Evolutionary conservation across 1,284 basidiomycete genomes (phyloP), one percentile per base, ranked within the genome.

Genomic region (Trametes hirsuta): DNA sequence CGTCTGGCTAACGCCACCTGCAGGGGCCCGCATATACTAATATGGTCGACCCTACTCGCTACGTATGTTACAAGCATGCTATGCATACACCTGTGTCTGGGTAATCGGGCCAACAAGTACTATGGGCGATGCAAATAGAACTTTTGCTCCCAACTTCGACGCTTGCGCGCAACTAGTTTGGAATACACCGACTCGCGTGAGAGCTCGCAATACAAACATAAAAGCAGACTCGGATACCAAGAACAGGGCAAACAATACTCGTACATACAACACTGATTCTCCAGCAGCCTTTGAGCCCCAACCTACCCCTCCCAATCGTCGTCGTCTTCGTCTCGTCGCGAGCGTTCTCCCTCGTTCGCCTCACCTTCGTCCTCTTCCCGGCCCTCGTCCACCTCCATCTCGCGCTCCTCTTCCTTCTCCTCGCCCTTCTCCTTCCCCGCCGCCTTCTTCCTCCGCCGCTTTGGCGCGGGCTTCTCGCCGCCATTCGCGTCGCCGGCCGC

Each of bases 361-460:
- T 58, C 56, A 44, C 52, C 56, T n/a, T 58, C 63, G 15, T 60
- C 58, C 6, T 61, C 64, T 11, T 60, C 61, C 46, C 65, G 52
- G n/a, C 56, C 61, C 35, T 54, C 55, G 42, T 64, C 61, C 6
- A 64, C 65, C 37, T 62, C 62, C 21, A 60, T 64, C 54, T 63
- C 58, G 6, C 67, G 67, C 59, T 64, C 66, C 30, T 71, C 67
- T 25, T 63, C 68, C 53, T 70, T 64, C 11, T 63, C 61, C 45
- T 65, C 62, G 18, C 59, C 53, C 55, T 49, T 63, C 50, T 58
- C 70, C 48, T 62, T 65, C 72, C 76, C 56, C 74, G 75, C 67
- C 75, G 76, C 70, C 63, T 59, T 75, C 72, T 69, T 72, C 69
- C 52, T 70, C 53, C 52, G 67, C 49, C 70, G 63, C 64, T 61